Conservation (phyloP, 2,329 filamentous ascomycete species). For the Coniochaeta sp. region DNA sequence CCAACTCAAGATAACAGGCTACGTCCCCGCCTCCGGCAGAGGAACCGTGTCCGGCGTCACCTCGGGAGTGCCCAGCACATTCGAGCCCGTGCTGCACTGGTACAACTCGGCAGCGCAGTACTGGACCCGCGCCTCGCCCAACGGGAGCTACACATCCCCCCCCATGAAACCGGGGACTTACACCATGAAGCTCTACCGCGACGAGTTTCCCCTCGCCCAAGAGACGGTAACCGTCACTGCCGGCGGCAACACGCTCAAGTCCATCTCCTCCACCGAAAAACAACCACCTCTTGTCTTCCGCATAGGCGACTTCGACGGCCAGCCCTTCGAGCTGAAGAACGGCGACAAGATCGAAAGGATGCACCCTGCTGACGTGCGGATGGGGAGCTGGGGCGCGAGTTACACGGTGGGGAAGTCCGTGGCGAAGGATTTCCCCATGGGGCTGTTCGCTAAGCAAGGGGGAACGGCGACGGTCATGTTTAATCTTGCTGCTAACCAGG, state of each 20-base stretch:
- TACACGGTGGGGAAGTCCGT: conserved; percentile 44
- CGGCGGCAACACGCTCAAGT: conserved; percentile 36
- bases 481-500: conserved; percentile 31
- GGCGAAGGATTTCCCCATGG: conserved; percentile 48
- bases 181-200: conserved; percentile 52
- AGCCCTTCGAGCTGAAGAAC: conserved; percentile 49
- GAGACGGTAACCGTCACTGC: conserved; percentile 39
- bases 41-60: conserved; percentile 48
- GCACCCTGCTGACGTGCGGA: conserved; percentile 49
- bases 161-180: conserved; percentile 54
- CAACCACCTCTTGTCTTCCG: conserved; percentile 48
- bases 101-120: conserved; percentile 48
- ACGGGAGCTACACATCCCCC: conserved; percentile 44
- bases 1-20: conserved; percentile 43
- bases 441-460: conserved; percentile 43
- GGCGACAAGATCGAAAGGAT: conserved; percentile 51
- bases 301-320: conserved; percentile 53
- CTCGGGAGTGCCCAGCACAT: conserved; percentile 37
- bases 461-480: conserved; percentile 43
- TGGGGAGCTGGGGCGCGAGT: conserved; percentile 44
- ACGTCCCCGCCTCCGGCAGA: conserved; percentile 39
- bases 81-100: conserved; percentile 52
- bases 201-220: conserved; percentile 44
- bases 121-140: conserved; percentile 43
- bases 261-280: conserved; percentile 43